phyloP scores from a whole-genome alignment of 768 basidiomycete genomes.

The Mycena vulgaris region DNA sequence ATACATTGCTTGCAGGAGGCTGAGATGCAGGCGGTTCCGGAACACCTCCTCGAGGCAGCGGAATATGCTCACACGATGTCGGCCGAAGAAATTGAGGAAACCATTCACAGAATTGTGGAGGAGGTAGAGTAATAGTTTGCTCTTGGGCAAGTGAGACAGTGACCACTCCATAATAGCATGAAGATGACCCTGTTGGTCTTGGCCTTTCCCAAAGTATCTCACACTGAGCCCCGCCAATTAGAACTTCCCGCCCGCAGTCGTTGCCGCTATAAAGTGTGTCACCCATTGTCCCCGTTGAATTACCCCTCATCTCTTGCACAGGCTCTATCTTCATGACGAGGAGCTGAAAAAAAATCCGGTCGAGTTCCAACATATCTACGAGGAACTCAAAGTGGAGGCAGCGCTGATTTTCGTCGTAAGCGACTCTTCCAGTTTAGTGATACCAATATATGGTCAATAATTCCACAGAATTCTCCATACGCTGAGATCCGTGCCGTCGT shows the following conservation, averaged over 20 bases:
- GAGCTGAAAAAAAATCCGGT: constrained; percentile 33
- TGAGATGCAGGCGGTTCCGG: constrained; percentile 32
- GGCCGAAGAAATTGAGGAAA: constrained; percentile 35
- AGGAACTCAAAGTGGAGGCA: constrained; percentile 47
- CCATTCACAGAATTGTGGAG: constrained; percentile 35
- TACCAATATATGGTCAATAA: not conserved
- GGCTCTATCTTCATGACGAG: constrained; percentile 38
- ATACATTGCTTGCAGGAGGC: constrained; percentile 16
- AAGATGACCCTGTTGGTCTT: no score
- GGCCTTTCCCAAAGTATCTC: no score
- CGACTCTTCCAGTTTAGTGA: no score
- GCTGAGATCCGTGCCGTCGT: constrained; percentile 76
- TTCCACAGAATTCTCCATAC: constrained; percentile 65
- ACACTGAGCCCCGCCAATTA: no score
- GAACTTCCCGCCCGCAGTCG: constrained; percentile 30
- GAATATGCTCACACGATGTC: constrained; percentile 31
- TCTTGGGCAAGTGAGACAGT: no score
- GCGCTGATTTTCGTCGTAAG: constrained; percentile 45
- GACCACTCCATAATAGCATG: no score
- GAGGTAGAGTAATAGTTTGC: constrained; percentile 32
- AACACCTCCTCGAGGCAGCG: constrained; percentile 32
- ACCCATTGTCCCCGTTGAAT: no score
- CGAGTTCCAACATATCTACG: constrained; percentile 38
- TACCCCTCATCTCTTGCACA: not conserved
- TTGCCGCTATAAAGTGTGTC: constrained; percentile 14